Base-by-base conservation (phyloP, 305 asterid species). In the Fraxinus nigra region DNA sequence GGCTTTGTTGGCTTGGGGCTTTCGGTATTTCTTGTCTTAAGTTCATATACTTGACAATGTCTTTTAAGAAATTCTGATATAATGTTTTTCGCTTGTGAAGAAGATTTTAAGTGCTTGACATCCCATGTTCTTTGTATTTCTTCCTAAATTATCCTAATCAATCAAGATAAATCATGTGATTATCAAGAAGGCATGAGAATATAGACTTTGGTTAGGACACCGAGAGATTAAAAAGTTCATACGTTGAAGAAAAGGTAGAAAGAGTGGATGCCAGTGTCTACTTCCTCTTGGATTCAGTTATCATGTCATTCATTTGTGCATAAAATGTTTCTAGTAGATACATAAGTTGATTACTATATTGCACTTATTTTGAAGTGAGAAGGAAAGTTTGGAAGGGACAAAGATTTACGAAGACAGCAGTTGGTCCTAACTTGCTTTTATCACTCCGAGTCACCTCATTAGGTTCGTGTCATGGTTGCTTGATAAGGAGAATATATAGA, bases 1-100 rank as follows among this genome's bases (percentile, higher is more conserved):
- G 77, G 76, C 80, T 78, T 73, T 84, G 69, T 59, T 14, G 48
- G 78, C 73, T 76, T 77, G 82, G 78, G 63, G 82, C 37, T 84
- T 78, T 61, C 32, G 10, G 22, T 46, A 77, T 77, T 76, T 33
- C 16, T 56, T 79, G 51, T 51, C 82, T 33, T 75, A 83, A 70
- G 84, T 81, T 82, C 85, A 78, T 84, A 83, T 65, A 79, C 83
- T 81, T 84, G 83, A 81, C 72, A 13, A 61, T 86, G 72, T 69
- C 48, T 80, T 82, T 78, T 73, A 75, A 82, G 81, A 67, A 72
- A 16, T 73, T 82, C 79, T 80, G 83, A 51, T 78, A 3, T 77
- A 72, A 83, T 89, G 85, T 59, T 74, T 72, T 69, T 79, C 38
- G 81, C 76, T 48, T 77, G 81, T 76, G 80, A 26, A 78, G 82